Evolutionary conservation across 1,284 basidiomycete species (phyloP).

Genomic region (Gomphus sp.): DNA sequence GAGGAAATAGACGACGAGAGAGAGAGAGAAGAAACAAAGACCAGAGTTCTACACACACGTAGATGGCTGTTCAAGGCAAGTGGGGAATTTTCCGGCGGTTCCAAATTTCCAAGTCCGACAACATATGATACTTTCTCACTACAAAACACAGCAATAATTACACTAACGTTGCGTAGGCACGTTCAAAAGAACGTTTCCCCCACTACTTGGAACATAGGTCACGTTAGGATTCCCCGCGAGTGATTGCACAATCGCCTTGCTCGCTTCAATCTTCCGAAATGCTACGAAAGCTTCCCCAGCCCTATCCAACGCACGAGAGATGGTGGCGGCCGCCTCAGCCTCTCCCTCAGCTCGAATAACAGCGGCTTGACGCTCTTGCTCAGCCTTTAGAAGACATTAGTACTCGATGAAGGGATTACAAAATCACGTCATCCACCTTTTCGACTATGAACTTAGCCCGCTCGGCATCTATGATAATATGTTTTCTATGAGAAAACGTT

Average conservation of each 20-base stretch:
- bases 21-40: constrained; percentile 13
- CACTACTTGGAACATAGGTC: constrained; percentile 77
- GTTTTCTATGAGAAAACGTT: not conserved
- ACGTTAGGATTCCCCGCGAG: constrained; percentile 76
- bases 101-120: constrained; percentile 8
- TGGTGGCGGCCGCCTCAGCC: constrained; percentile 92
- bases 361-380: constrained; percentile 97
- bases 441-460: constrained; percentile 99
- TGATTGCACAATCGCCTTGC: constrained; percentile 90
- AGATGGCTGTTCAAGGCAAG: constrained; percentile 9
- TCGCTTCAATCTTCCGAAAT: constrained; percentile 95
- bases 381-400: constrained; percentile 48
- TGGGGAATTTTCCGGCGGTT: constrained; percentile 8
- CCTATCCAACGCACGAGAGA: constrained; percentile 87
- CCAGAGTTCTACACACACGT: constrained; percentile 4
- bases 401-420: not conserved
- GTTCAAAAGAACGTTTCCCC: constrained; percentile 75
- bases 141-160: not conserved
- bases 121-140: not conserved
- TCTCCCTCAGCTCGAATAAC: constrained; percentile 98
- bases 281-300: constrained; percentile 95
- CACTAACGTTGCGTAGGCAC: constrained; percentile 45
- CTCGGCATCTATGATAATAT: constrained; percentile 68
- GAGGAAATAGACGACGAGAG: constrained; percentile 13
- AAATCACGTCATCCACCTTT: constrained; percentile 45